Percentiles rank a stretch among this genome's conserved stretches.
phyloP scores from a whole-genome alignment of 2,329 filamentous ascomycete genomes.

The Penicillium brevicompactum region DNA sequence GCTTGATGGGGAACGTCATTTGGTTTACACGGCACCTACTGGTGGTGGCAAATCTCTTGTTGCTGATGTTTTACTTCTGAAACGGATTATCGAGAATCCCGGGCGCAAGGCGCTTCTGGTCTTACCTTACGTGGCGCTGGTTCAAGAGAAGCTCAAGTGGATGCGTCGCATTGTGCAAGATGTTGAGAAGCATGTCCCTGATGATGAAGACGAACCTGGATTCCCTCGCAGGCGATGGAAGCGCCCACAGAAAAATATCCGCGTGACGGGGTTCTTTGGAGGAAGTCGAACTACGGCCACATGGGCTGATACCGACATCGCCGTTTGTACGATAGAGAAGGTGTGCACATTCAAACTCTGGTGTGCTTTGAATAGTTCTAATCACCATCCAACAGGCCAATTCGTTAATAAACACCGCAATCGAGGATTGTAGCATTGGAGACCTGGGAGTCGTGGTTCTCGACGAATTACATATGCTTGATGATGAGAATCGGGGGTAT shows the following conservation, averaged over 20 bases:
- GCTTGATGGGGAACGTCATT: conserved; percentile 65
- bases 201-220: conserved; percentile 32
- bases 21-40: conserved; percentile 79
- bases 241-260: conserved; percentile 60
- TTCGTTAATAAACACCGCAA: conserved; percentile 70
- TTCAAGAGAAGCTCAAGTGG: conserved; percentile 79
- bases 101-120: conserved; percentile 70
- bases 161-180: conserved; percentile 67
- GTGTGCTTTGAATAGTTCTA: not conserved
- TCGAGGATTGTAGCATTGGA: conserved; percentile 69
- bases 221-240: conserved; percentile 56
- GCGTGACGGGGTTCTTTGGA: conserved; percentile 73
- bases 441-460: conserved; percentile 68
- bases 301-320: conserved; percentile 77
- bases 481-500: conserved; percentile 75
- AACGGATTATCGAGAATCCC: conserved; percentile 65
- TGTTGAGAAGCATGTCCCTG: conserved; percentile 48
- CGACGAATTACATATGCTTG: conserved; percentile 81
- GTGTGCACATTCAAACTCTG: conserved; percentile 35
- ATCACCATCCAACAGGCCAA: conserved; percentile 60
- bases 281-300: conserved; percentile 67
- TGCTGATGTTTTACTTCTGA: conserved; percentile 72
- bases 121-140: conserved; percentile 75
- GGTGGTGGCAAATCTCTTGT: conserved; percentile 78
- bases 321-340: conserved; percentile 80